A percentile compares a stretch with the other conserved stretches of the same genome.
Conservation (phyloP, 768 basidiomycete species). For the Cystobasidium tubakii region DNA sequence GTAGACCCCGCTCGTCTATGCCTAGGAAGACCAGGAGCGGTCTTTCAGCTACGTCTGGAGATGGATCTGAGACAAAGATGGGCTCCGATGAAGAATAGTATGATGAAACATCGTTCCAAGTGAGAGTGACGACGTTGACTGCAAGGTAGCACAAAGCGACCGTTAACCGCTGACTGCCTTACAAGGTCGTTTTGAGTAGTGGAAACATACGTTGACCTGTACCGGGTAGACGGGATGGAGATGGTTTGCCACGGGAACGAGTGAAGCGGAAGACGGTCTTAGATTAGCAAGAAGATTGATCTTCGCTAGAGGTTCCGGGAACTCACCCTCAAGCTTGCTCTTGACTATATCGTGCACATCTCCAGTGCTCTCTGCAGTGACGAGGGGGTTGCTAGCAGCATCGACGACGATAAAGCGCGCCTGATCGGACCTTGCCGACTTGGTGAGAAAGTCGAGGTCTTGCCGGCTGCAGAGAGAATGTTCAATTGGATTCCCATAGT, state of each 20-base stretch:
- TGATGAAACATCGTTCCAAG: neutral
- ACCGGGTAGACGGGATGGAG: neutral
- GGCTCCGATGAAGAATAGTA: neutral
- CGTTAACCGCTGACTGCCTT: too few species aligned
- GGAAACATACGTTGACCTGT: constrained; percentile 20
- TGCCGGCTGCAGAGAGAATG: neutral
- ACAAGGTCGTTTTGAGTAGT: too few species aligned
- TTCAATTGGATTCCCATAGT: too few species aligned
- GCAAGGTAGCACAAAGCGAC: neutral
- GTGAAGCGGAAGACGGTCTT: neutral
- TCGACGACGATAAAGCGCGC: constrained; percentile 71
- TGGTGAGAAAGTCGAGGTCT: constrained; percentile 60
- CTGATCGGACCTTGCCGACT: constrained; percentile 58
- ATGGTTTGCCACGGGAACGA: neutral
- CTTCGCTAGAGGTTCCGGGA: too few species aligned
- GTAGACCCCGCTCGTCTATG: constrained; percentile 56
- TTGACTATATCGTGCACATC: constrained; percentile 60
- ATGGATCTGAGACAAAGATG: neutral
- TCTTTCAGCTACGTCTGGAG: neutral
- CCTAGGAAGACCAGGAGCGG: constrained; percentile 69
- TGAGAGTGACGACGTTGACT: neutral
- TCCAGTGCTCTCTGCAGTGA: constrained; percentile 50
- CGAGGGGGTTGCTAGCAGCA: constrained; percentile 65
- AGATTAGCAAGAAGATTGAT: neutral
- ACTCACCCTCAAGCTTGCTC: constrained; percentile 65